Conservation (phyloP, 106 monocot species). For the Apostasia shenzhenica region DNA sequence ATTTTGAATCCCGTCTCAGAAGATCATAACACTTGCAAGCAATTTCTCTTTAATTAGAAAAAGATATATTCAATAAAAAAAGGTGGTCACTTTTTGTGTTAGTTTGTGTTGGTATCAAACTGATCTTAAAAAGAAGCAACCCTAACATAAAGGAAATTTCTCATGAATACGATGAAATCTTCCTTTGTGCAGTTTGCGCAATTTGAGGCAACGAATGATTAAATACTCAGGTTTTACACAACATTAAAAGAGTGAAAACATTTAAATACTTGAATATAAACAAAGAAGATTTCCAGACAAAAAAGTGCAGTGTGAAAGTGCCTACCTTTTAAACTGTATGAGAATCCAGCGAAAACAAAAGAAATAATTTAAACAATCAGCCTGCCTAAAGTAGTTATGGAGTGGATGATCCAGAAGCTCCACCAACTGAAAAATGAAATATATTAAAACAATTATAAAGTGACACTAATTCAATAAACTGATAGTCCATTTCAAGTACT, state of each 20-base stretch:
- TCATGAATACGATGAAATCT: background rate
- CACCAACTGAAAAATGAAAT: conserved; percentile 51
- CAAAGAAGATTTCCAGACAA: background rate
- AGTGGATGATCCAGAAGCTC: conserved; percentile 77
- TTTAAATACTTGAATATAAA: background rate
- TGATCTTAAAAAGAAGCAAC: too few species aligned
- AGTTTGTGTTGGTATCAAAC: too few species aligned
- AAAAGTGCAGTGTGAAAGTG: background rate
- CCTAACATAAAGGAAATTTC: too few species aligned
- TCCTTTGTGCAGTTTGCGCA: background rate
- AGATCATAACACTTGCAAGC: too few species aligned
- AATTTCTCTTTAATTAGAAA: too few species aligned
- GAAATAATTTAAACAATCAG: conserved; percentile 96
- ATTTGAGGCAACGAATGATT: too few species aligned
- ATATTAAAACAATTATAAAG: background rate
- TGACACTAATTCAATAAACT: background rate
- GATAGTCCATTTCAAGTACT: background rate
- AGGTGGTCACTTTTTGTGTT: too few species aligned
- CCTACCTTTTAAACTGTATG: conserved; percentile 94
- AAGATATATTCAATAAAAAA: too few species aligned
- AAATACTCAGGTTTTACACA: background rate
- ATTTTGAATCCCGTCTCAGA: too few species aligned
- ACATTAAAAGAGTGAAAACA: background rate
- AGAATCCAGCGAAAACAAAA: conserved; percentile 99
- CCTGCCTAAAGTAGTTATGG: conserved; percentile 84